These are phyloP conservation scores for Solanum neorickii DNA, from an alignment of 257 asterid genomes.

Conservation along the genomic window DNA sequence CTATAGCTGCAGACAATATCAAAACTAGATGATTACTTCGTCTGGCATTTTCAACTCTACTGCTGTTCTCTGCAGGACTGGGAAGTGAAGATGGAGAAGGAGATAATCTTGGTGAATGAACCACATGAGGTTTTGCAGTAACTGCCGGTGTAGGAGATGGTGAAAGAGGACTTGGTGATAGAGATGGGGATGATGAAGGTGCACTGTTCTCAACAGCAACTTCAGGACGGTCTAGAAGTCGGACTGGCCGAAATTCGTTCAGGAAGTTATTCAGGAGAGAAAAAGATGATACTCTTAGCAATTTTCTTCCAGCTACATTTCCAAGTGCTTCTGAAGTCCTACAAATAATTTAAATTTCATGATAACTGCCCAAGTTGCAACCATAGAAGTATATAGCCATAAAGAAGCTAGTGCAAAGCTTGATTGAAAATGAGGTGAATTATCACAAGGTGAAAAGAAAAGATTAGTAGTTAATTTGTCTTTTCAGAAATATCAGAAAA, in stretches of 20 bases:
- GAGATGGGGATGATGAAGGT: conserved; percentile 7
- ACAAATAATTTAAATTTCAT: not conserved
- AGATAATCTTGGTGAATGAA: conserved; percentile 21
- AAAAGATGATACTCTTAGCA: conserved; percentile 15
- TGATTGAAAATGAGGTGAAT: not conserved
- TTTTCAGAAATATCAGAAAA: not conserved
- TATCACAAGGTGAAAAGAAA: not conserved
- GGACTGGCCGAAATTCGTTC: not conserved
- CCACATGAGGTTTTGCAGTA: not conserved
- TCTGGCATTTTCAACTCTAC: not conserved
- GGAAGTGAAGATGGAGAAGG: conserved; percentile 25
- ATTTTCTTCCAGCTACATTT: conserved; percentile 26
- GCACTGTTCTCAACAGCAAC: not conserved
- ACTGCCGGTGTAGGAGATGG: conserved; percentile 23
- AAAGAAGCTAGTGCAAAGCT: not conserved
- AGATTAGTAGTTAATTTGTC: not conserved
- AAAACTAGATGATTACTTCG: conserved; percentile 3
- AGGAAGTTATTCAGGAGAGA: not conserved
- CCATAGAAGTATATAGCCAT: not conserved
- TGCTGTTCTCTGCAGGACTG: conserved; percentile 8
- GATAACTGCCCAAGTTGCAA: not conserved
- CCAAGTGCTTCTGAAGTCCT: conserved; percentile 32
- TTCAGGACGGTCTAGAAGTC: not conserved
- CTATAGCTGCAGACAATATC: conserved; percentile 31
- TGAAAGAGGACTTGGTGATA: conserved; percentile 3